A percentile compares a stretch with the other conserved stretches of the same genome.
Conservation (phyloP, 2,329 filamentous ascomycete genomes). For the Dryadomyces quercus-mongolicae region DNA sequence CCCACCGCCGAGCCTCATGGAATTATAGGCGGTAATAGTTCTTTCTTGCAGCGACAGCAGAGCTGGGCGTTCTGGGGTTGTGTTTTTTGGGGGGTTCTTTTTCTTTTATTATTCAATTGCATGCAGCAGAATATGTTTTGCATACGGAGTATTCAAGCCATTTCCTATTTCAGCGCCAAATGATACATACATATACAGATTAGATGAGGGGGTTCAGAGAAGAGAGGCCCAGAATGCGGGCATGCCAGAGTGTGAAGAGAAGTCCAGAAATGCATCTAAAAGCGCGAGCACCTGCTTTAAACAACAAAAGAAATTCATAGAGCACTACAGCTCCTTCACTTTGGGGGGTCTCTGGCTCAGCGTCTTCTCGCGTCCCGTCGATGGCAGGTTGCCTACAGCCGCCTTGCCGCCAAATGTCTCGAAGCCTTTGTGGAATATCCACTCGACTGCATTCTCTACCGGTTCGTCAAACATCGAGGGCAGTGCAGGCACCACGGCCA, state of each 20-base stretch:
- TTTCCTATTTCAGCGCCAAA: not conserved
- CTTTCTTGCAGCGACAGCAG: too few species aligned
- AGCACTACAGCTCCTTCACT: slow-evolving; percentile 27
- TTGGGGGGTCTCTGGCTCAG: slow-evolving; percentile 28
- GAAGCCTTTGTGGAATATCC: slow-evolving; percentile 76
- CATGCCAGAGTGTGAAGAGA: too few species aligned
- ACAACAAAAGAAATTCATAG: not conserved
- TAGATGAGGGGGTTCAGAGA: too few species aligned
- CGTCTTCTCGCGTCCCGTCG: slow-evolving; percentile 38
- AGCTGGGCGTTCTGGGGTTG: not conserved
- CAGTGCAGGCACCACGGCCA: slow-evolving; percentile 68
- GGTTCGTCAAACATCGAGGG: slow-evolving; percentile 83
- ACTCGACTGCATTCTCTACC: slow-evolving; percentile 85
- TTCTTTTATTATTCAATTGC: not conserved
- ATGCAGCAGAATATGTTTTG: not conserved
- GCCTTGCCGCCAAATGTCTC: slow-evolving; percentile 53
- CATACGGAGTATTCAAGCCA: not conserved
- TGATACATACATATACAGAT: not conserved
- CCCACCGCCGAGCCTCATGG: slow-evolving; percentile 61
- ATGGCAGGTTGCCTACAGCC: slow-evolving; percentile 42
- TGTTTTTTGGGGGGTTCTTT: not conserved
- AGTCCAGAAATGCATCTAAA: too few species aligned
- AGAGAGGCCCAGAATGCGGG: too few species aligned
- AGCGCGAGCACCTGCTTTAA: too few species aligned
- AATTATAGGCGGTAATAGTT: slow-evolving; percentile 23